phyloP scores from a whole-genome alignment of 805 yeast genomes.

The Candida suzukii region DNA sequence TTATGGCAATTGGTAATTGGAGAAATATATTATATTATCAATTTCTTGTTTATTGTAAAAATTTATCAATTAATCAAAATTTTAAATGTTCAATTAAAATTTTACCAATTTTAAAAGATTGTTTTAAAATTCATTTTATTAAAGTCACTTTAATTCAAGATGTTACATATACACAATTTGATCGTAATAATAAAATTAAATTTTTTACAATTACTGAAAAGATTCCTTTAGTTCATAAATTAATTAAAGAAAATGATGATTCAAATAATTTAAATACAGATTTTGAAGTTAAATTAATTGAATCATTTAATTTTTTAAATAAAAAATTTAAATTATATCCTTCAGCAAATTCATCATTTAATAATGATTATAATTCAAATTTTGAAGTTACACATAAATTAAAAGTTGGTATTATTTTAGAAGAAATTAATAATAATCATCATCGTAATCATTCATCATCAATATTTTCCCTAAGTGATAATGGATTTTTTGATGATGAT shows the following conservation, averaged over 20 bases:
- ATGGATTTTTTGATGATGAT: background rate
- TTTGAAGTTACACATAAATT: conserved; percentile 16
- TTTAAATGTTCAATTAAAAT: conserved; percentile 13
- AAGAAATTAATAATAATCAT: conserved; percentile 2
- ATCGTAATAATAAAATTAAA: background rate
- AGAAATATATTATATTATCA: conserved; percentile 21
- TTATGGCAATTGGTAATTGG: conserved; percentile 25
- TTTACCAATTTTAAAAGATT: conserved; percentile 14
- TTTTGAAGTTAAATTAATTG: conserved; percentile 4
- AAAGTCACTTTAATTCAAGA: conserved; percentile 17
- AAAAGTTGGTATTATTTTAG: conserved; percentile 7
- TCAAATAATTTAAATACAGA: conserved; percentile 4
- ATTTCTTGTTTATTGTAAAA: conserved; percentile 12
- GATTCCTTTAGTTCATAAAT: conserved; percentile 8
- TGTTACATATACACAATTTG: conserved; percentile 7
- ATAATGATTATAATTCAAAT: conserved; percentile 1
- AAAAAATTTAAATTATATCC: conserved; percentile 12
- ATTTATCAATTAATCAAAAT: conserved; percentile 11
- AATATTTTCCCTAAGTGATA: no score
- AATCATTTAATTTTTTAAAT: background rate
- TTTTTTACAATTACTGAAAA: conserved; percentile 6
- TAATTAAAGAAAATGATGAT: background rate
- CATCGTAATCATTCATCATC: background rate
- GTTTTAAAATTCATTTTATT: conserved; percentile 15
- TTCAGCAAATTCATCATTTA: conserved; percentile 8